These are phyloP conservation scores for Blastobotrys elegans DNA, from an alignment of 1,139 yeast species.

Conservation along the genomic window DNA sequence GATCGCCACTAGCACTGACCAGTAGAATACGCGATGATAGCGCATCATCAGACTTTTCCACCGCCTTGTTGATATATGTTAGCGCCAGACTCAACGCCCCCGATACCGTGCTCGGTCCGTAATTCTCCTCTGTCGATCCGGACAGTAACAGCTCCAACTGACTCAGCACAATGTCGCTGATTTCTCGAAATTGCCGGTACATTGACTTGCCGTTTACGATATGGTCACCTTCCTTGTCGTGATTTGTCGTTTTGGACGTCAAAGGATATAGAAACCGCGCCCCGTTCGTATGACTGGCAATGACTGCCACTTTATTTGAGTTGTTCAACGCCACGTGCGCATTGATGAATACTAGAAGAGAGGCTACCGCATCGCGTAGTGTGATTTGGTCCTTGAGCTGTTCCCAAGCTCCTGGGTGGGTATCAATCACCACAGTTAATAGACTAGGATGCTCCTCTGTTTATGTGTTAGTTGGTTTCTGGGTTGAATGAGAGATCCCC, in stretches of 20 bases:
- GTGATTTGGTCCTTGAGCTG: conserved; percentile 43
- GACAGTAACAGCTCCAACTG: conserved; percentile 50
- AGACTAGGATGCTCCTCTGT: conserved; percentile 75
- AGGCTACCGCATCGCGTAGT: conserved; percentile 52
- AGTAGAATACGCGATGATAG: conserved; percentile 70
- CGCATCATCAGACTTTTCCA: conserved; percentile 22
- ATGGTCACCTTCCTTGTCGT: conserved; percentile 14
- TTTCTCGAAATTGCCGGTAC: conserved; percentile 81
- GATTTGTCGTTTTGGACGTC: conserved; percentile 16
- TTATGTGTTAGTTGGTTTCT: conserved; percentile 2
- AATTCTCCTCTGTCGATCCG: conserved; percentile 8
- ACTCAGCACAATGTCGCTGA: conserved; percentile 71
- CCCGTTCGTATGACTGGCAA: conserved; percentile 70
- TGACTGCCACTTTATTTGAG: conserved; percentile 77
- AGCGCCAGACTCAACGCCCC: conserved; percentile 79
- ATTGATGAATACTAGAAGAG: conserved; percentile 67
- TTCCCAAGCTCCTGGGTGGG: conserved; percentile 76
- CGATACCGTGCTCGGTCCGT: conserved; percentile 49
- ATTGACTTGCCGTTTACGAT: conserved; percentile 42
- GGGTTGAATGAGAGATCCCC: neutral
- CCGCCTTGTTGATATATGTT: conserved; percentile 67
- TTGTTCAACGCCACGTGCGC: conserved; percentile 85
- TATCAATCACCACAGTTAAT: conserved; percentile 71
- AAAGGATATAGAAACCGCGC: conserved; percentile 69
- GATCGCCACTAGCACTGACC: conserved; percentile 71